Percentiles rank a stretch among this genome's conserved stretches.
Conservation (phyloP, 441 rosid species). For the Raphanus hybrid region DNA sequence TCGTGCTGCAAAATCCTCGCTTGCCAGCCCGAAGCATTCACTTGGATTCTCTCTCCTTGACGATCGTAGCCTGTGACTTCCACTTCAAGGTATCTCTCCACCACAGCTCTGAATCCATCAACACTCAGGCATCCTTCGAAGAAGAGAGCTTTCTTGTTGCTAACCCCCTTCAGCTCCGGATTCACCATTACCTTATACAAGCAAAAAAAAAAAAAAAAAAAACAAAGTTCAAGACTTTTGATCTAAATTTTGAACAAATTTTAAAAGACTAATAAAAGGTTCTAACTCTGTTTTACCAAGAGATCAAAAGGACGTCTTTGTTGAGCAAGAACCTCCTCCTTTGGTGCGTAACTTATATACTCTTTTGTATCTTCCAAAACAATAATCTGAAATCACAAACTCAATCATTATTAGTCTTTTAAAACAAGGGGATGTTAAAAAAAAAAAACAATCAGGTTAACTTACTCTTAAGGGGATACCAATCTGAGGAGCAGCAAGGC, state of each 20-base stretch:
- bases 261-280: too few relatives aligned
- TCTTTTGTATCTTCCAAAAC: slow-evolving; percentile 92
- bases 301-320: slow-evolving; percentile 84
- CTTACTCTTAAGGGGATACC: slow-evolving; percentile 79
- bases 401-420: slow-evolving; percentile 8
- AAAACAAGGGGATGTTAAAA: neutral
- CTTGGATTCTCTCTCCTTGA: slow-evolving; percentile 61
- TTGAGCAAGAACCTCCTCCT: slow-evolving; percentile 70
- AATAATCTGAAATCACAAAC: slow-evolving; percentile 59
- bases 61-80: slow-evolving; percentile 79
- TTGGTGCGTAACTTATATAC: slow-evolving; percentile 78
- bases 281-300: slow-evolving; percentile 45
- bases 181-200: slow-evolving; percentile 78
- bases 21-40: slow-evolving; percentile 91
- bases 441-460: neutral
- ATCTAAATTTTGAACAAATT: slow-evolving; percentile 6
- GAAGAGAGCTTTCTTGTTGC: slow-evolving; percentile 71
- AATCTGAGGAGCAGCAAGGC: slow-evolving; percentile 96
- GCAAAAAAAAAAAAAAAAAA: neutral
- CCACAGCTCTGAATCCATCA: slow-evolving; percentile 84
- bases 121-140: slow-evolving; percentile 93
- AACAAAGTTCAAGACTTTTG: neutral
- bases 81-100: slow-evolving; percentile 80
- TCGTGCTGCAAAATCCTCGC: slow-evolving; percentile 94
- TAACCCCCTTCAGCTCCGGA: slow-evolving; percentile 71